Base-by-base conservation (phyloP, 2,329 filamentous ascomycete species). In the Neoarthrinium moseri region DNA sequence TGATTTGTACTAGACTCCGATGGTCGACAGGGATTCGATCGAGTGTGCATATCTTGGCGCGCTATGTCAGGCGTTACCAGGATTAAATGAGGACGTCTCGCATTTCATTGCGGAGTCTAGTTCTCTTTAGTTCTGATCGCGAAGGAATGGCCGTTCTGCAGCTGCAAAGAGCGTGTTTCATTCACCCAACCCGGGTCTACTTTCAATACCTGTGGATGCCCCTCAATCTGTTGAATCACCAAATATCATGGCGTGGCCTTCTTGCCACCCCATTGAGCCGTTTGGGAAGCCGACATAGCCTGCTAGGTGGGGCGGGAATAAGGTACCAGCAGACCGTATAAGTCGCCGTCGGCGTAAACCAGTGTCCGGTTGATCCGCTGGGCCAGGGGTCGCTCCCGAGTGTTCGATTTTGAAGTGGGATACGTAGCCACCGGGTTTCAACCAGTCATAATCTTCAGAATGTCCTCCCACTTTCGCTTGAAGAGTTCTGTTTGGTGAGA, bases 381-480 rank as follows among this genome's bases (percentile, higher is more conserved):
- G n/a, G 26, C 8, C n/a, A 29, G 26, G 8, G 8, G n/a, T 8
- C 26, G n/a, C 26, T 29, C n/a, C n/a, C 8, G 26, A 29, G n/a
- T 8, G n/a, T 8, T 29, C 8, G 26, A 8, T 8, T 29, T n/a
- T 29, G 8, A 29, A 29, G n/a, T n/a, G n/a, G n/a, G n/a, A 10
- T 34, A 38, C 21, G 18, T 20, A 38, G n/a, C 8, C n/a, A 8
- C n/a, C n/a, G 26, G 10, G 17, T 8, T 38, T 15, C 18, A 43
- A n/a, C 17, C 26, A 15, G 40, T 18, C 40, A 33, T 32, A 18
- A 40, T 29, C n/a, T 15, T 33, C 18, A 58, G 24, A 21, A 60
- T 47, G 5, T 49, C 48, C 20, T 60, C 53, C 63, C 63, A 67
- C 10, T 54, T 51, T 4, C 49, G 50, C 5, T 52, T 54, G 36